These are phyloP conservation scores for Aureobasidium vineae DNA, from an alignment of 2,329 filamentous ascomycete species.

Conservation along the genomic window DNA sequence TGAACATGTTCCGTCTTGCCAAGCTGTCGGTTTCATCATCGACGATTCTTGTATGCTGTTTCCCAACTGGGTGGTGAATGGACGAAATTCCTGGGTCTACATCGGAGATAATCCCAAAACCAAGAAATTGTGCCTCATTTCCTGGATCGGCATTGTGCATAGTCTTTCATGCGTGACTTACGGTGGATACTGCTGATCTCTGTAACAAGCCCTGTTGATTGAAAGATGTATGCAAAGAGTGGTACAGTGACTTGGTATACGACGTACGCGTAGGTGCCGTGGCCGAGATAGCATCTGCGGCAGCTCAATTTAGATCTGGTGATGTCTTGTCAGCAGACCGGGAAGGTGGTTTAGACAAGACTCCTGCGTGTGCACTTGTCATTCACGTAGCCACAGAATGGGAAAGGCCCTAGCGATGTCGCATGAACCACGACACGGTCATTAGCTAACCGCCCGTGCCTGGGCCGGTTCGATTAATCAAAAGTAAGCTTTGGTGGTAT, in stretches of 20 bases:
- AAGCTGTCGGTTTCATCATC: slow-evolving; percentile 1
- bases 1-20: slow-evolving; percentile 11
- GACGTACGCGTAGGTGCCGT: background rate
- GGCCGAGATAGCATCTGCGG: slow-evolving; percentile 1
- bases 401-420: slow-evolving; percentile 3
- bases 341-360: background rate
- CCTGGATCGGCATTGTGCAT: slow-evolving; percentile 1
- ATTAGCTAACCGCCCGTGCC: slow-evolving; percentile 14
- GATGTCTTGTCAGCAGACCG: background rate
- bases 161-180: slow-evolving; percentile 4
- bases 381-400: background rate
- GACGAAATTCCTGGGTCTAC: background rate
- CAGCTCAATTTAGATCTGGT: background rate
- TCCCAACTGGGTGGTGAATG: background rate
- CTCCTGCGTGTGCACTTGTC: background rate
- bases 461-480: slow-evolving; percentile 6
- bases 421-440: slow-evolving; percentile 11
- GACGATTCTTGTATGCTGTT: background rate
- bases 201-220: background rate
- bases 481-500: slow-evolving; percentile 13
- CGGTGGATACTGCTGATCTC: slow-evolving; percentile 9
- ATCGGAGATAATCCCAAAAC: background rate
- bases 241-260: slow-evolving; percentile 6
- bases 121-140: background rate
- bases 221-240: background rate